Conservation (phyloP, 768 basidiomycete genomes). For the button mushroom (Agaricus bisporus) region DNA sequence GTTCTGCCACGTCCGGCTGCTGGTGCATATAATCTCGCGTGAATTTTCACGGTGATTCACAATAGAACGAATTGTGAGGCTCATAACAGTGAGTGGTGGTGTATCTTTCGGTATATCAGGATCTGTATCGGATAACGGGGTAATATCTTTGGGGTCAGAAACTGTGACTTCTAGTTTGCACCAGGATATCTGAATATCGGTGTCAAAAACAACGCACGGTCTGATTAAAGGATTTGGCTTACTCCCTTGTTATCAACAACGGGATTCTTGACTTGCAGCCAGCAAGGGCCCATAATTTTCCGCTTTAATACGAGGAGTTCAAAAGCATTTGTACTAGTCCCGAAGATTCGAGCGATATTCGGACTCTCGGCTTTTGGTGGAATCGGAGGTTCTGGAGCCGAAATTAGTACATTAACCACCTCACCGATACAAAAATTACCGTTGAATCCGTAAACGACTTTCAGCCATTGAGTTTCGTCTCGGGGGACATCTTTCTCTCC, state of each 20-base stretch:
- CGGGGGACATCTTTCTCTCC: slow-evolving; percentile 78
- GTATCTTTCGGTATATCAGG: slow-evolving; percentile 63
- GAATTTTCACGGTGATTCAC: slow-evolving; percentile 93
- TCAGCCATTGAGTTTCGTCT: slow-evolving; percentile 82
- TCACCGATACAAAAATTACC: slow-evolving; percentile 37
- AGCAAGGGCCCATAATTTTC: slow-evolving; percentile 99
- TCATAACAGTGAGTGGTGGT: slow-evolving; percentile 89
- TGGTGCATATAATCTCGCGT: slow-evolving; percentile 86
- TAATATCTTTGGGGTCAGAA: slow-evolving; percentile 81
- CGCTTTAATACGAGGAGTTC: slow-evolving; percentile 91
- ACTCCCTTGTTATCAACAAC: slow-evolving; percentile 76
- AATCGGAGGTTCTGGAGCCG: slow-evolving; percentile 58
- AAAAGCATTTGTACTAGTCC: slow-evolving; percentile 88
- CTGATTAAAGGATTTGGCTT: slow-evolving; percentile 19
- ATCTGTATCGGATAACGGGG: slow-evolving; percentile 74
- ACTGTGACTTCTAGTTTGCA: slow-evolving; percentile 89
- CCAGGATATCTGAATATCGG: slow-evolving; percentile 75
- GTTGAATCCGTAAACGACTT: slow-evolving; percentile 87
- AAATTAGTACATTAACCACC: slow-evolving; percentile 2
- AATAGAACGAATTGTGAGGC: slow-evolving; percentile 80
- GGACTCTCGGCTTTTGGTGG: slow-evolving; percentile 70
- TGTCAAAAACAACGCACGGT: neutral
- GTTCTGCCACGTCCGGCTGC: slow-evolving; percentile 76
- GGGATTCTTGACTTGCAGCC: slow-evolving; percentile 82
- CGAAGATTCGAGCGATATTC: slow-evolving; percentile 84